Percentiles rank a stretch among this genome's conserved stretches.
These are phyloP conservation scores for Nidularia pulvinata DNA, from an alignment of 768 basidiomycete genomes.

Conservation along the genomic window DNA sequence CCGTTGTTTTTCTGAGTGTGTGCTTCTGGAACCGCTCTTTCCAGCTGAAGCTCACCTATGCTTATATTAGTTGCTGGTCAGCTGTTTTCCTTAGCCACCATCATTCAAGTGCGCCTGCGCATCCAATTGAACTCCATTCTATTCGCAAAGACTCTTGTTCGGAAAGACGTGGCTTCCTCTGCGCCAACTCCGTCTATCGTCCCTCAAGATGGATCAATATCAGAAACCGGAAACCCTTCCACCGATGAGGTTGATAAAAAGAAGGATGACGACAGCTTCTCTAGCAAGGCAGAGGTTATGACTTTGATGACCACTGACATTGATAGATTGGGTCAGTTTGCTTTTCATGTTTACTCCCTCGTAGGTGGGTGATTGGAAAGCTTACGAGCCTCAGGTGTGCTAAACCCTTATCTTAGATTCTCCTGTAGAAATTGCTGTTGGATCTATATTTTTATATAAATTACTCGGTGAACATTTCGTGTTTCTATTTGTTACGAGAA, in stretches of 20 bases:
- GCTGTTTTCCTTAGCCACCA: no score
- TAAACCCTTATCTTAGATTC: no score
- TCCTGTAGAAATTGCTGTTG: conserved; percentile 77
- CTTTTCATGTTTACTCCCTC: conserved; percentile 76
- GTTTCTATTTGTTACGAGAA: background rate
- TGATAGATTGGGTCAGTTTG: conserved; percentile 84
- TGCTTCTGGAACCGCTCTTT: background rate
- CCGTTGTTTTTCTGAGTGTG: conserved; percentile 7
- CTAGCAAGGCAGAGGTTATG: conserved; percentile 83
- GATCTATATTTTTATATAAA: conserved; percentile 73
- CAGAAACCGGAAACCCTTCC: background rate
- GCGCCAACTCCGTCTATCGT: conserved; percentile 23
- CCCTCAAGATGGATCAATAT: background rate
- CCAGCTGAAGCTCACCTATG: no score
- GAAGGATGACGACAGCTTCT: conserved; percentile 52
- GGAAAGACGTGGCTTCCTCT: conserved; percentile 73
- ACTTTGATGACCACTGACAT: conserved; percentile 96
- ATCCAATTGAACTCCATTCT: conserved; percentile 75
- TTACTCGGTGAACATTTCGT: conserved; percentile 55
- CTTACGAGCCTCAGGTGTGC: no score
- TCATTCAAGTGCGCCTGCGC: no score
- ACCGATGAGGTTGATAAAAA: conserved; percentile 15
- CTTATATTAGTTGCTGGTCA: no score
- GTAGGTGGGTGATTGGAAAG: conserved; percentile 45
- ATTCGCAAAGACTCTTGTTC: conserved; percentile 75